Base-by-base conservation (phyloP, 306 rosid genomes). In the Heteromeles arbutifolia region DNA sequence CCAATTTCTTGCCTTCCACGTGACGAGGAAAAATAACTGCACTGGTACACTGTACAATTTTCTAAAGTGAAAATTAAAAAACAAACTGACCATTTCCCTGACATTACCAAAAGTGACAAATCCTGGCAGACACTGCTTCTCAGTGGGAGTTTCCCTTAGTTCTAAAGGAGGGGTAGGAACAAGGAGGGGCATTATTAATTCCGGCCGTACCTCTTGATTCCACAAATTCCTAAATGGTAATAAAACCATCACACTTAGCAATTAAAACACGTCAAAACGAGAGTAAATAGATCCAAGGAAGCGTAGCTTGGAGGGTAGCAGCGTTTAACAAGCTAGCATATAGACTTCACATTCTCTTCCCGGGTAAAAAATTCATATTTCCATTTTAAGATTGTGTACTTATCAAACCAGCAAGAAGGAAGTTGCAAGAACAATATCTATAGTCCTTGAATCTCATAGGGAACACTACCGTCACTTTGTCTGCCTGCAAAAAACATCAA, bases 371-470 rank as follows among this genome's bases (percentile, higher is more conserved):
- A 22, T 56, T 72, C 21, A 57, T 54, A n/a, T 32, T 54, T 11
- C 10, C 66, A 26, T 50, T 57, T 34, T n/a, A 58, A 72, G 50
- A 53, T 31, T 11, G 14, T 34, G 52, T 58, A 52, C 28, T 59
- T 53, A 82, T 29, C 72, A 79, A 84, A 95, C 98, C 98, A 92
- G 97, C 81, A 95, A 85, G 84, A 95, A 92, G 81, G 97, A 95
- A 77, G 97, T 95, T 39, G 98, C 97, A 45, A 95, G 90, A 78
- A 88, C 86, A 78, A 79, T 90, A 83, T 95, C 98, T 85, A 48
- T 97, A 90, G 72, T 95, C 97, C n/a, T 79, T 88, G 86, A 95
- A 92, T 80, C 98, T 92, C 98, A 95, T 92, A 68, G 98, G 98
- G 82, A 84, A 95, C 78, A 95, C 87, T 86, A 95, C 93, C 18